Base-by-base conservation (phyloP, 2,329 filamentous ascomycete genomes). In the Pseudocercospora cruenta region DNA sequence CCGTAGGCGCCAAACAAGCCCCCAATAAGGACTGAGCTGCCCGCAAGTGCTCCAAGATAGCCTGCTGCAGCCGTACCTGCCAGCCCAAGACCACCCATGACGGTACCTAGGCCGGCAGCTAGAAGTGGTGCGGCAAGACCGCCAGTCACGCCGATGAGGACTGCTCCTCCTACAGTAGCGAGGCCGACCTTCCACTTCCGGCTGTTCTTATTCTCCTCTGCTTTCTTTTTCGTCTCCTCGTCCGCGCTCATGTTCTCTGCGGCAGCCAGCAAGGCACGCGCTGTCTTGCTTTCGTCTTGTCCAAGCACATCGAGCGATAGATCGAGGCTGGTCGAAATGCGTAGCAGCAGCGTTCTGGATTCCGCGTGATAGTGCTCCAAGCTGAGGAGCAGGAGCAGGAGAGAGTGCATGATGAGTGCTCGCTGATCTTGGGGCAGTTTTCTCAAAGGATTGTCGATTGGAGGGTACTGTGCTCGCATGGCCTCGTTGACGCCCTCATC, bases 1-100 rank as follows among this genome's bases (percentile, higher is more conserved):
- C 91, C 91, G 75, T 96, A 97, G n/a, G 95, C 92, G 8, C 95
- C 95, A 74, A 98, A 97, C 45, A 98, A 82, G 43, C 91, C 88
- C 16, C 94, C 94, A 31, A 97, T 90, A 49, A 93, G 83, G 16
- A 95, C 86, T 4, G 90, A 87, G 68, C 91, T 95, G 43, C 94
- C 90, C 1, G 93, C 91, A 74, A 97, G 84, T 19, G 89, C 86
- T 10, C 94, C 94, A 0, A 98, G 82, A 61, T 97, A 88, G 1
- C 88, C 88, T 21, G 93, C 92, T 10, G 92, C 90, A 22, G 90
- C 88, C 2, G 89, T 89, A 0, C 89, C 85, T 12, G 65, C 65
- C 19, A 67, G 58, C 14, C 65, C 65, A n/a, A 67, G 45, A 53
- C 65, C 65, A 6, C 65, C 65, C 65, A 67, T 64, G 0, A 94